These are phyloP conservation scores for Fusarium miscanthi DNA, from an alignment of 2,329 filamentous ascomycete species.

Conservation along the genomic window DNA sequence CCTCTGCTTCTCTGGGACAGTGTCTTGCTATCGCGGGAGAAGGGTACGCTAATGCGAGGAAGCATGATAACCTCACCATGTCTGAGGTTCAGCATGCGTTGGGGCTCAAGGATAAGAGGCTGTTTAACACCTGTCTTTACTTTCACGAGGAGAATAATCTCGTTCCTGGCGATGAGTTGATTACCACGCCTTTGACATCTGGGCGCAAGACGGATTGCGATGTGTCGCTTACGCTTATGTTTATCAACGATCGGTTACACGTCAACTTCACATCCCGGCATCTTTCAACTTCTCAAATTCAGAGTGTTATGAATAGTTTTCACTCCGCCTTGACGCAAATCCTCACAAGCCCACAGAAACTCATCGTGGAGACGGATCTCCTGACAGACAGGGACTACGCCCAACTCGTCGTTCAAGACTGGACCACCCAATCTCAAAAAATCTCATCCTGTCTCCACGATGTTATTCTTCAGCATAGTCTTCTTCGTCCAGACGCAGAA, in stretches of 20 bases:
- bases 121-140: conserved; percentile 65
- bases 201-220: conserved; percentile 58
- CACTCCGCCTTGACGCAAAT: conserved; percentile 62
- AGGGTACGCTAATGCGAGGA: conserved; percentile 25
- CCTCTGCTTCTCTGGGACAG: conserved; percentile 48
- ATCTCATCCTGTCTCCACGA: conserved; percentile 58
- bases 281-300: conserved; percentile 56
- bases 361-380: conserved; percentile 60
- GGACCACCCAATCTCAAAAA: conserved; percentile 52
- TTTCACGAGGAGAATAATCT: conserved; percentile 55
- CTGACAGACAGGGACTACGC: conserved; percentile 67
- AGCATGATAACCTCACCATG: conserved; percentile 59
- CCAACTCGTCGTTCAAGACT: conserved; percentile 65
- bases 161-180: neutral
- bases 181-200: conserved; percentile 31
- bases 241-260: conserved; percentile 55
- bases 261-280: conserved; percentile 58
- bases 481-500: conserved; percentile 52
- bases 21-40: conserved; percentile 51
- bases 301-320: conserved; percentile 63
- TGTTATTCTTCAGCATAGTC: conserved; percentile 56
- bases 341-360: conserved; percentile 54
- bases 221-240: conserved; percentile 58
- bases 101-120: conserved; percentile 52
- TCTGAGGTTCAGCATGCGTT: conserved; percentile 60